phyloP scores from a whole-genome alignment of 2,329 filamentous ascomycete genomes.

The Laburnicola sp. region DNA sequence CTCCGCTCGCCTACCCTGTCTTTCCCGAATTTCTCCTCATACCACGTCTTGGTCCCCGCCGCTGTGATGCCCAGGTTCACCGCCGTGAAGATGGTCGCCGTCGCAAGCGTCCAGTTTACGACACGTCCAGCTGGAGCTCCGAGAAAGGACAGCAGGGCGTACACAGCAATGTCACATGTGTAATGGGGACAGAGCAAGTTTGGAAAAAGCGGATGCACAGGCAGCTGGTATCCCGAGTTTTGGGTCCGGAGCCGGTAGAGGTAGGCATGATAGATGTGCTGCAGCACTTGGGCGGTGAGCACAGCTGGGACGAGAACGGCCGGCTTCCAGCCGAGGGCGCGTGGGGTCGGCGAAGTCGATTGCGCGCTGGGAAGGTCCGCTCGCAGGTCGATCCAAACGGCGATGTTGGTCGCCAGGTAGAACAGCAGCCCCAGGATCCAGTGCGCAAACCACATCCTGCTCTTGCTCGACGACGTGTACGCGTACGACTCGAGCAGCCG shows the following conservation, averaged over 20 bases:
- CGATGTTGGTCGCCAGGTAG: constrained; percentile 72
- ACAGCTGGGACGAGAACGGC: constrained; percentile 65
- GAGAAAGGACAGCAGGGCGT: constrained; percentile 73
- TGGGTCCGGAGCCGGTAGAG: constrained; percentile 47
- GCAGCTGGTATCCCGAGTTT: constrained; percentile 74
- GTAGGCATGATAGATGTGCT: constrained; percentile 64
- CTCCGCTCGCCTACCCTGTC: constrained; percentile 34
- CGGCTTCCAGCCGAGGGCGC: constrained; percentile 50
- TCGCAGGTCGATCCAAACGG: constrained; percentile 79
- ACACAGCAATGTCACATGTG: constrained; percentile 82
- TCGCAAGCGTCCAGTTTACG: constrained; percentile 73
- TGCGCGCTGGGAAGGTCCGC: not conserved
- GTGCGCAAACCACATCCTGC: constrained; percentile 83
- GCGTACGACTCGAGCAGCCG: constrained; percentile 74
- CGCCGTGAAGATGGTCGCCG: constrained; percentile 71
- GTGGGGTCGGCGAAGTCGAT: not conserved
- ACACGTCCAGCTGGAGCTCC: constrained; percentile 68
- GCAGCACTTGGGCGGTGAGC: constrained; percentile 68
- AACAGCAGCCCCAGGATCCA: constrained; percentile 79
- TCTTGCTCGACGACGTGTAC: constrained; percentile 69
- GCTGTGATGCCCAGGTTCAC: constrained; percentile 84
- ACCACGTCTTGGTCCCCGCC: constrained; percentile 68
- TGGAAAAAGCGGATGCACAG: constrained; percentile 71
- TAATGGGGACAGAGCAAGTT: constrained; percentile 85
- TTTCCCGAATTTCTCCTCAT: constrained; percentile 35